Evolutionary conservation across 2,329 filamentous ascomycete genomes (phyloP), one percentile per base, ranked within the genome.

Genomic region (Magnaporthiopsis incrustans): DNA sequence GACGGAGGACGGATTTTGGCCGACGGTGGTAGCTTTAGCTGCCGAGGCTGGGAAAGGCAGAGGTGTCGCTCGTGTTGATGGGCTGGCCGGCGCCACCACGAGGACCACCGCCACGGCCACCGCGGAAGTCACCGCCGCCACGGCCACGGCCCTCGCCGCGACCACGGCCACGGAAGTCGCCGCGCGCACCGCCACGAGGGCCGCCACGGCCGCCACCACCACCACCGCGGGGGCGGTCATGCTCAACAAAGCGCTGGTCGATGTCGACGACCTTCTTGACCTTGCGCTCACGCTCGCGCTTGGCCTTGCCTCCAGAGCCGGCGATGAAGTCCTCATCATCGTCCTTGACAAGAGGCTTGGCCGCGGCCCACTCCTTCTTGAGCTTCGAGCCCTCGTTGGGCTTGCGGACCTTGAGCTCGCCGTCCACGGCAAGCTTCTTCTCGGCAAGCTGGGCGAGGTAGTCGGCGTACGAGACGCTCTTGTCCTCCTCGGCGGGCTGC

Each of bases 281-380:
- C 86, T 95, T 95, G 81, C 90, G 89, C 83, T 94, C 89, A 75
- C 92, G 91, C 82, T 94, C 87, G 75, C 91, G 90, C 82, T 85
- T 83, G 77, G 86, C 78, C 89, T 97, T 97, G 80, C 89, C 89
- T 67, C 81, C 83, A 69, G 83, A 77, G 71, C 84, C 87, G 73
- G 89, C 79, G 74, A 97, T 89, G 85, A 91, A 97, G 71, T 89
- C 87, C 72, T 92, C 87, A 64, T 85, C 84, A 15, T 86, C 84
- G 26, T 86, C 81, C 77, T 89, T 89, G 74, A 79, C 75, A 65
- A 90, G 80, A 65, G 83, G 75, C 83, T 93, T 96, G 76, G 92
- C 92, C 73, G 85, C 83, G 73, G 90, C 90, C 91, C 93, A 97
- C 85, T 97, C 95, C 86, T 95, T 94, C 83, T 92, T 88, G 73